These are phyloP conservation scores for Agrocybe praecox DNA, from an alignment of 768 basidiomycete species.

Conservation along the genomic window DNA sequence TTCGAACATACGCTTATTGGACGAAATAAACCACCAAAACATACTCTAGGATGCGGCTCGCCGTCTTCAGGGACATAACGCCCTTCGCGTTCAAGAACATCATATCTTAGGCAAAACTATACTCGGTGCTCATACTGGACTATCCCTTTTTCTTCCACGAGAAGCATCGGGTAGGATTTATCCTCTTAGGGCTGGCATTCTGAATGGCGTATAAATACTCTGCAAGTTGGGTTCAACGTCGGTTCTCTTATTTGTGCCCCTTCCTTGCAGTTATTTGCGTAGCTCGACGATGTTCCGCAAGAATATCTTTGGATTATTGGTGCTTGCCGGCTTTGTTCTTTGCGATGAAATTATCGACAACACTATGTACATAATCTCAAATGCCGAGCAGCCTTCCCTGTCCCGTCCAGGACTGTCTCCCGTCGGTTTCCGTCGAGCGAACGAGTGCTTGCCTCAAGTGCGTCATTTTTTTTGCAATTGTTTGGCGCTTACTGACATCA, in stretches of 20 bases:
- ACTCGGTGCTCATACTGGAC: not conserved
- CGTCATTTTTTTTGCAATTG: too few relatives aligned
- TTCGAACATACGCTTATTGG: not conserved
- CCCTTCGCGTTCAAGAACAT: not conserved
- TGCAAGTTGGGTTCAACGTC: not conserved
- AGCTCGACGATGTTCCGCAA: not conserved
- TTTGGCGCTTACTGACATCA: too few relatives aligned
- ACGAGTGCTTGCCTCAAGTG: conserved; percentile 24
- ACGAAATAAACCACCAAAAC: not conserved
- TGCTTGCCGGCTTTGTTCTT: not conserved
- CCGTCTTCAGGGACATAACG: not conserved
- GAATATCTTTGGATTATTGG: not conserved
- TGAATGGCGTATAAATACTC: not conserved
- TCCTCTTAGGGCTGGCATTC: not conserved
- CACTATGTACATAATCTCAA: conserved; percentile 25
- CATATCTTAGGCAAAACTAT: not conserved
- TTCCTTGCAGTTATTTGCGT: not conserved
- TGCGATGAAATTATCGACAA: conserved; percentile 10
- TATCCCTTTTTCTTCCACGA: not conserved
- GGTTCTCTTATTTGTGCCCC: not conserved
- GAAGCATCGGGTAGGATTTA: not conserved
- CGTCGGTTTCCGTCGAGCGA: conserved; percentile 21
- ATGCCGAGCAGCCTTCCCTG: conserved; percentile 27
- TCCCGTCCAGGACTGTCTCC: conserved; percentile 24
- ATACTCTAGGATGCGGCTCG: not conserved